These are phyloP conservation scores for Fusarium luffae DNA, from an alignment of 2,329 filamentous ascomycete species.

Conservation along the genomic window DNA sequence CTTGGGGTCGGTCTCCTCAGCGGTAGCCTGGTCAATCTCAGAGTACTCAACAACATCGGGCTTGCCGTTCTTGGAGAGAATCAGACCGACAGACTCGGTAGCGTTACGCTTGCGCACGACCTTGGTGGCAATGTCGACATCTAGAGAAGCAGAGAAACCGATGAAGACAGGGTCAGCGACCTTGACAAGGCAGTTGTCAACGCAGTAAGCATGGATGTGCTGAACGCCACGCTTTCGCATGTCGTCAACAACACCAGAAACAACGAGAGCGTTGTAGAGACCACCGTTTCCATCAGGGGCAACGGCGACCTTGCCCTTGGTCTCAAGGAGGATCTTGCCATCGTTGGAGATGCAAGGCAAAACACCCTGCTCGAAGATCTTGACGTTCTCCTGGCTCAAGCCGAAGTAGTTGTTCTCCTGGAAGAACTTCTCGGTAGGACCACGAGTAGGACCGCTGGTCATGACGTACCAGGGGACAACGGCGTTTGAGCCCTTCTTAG, in stretches of 20 bases:
- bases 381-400: conserved; percentile 83
- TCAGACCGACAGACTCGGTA: conserved; percentile 94
- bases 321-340: conserved; percentile 94
- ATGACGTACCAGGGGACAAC: conserved; percentile 98
- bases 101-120: conserved; percentile 99
- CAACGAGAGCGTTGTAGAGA: conserved; percentile 90
- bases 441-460: conserved; percentile 94
- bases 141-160: conserved; percentile 87
- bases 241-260: conserved; percentile 82
- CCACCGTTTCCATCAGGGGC: conserved; percentile 98
- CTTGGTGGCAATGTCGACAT: conserved; percentile 97
- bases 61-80: conserved; percentile 93
- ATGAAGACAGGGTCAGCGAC: conserved; percentile 98
- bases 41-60: conserved; percentile 99
- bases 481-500: conserved; percentile 68
- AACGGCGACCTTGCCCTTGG: conserved; percentile 89
- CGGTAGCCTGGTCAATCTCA: conserved; percentile 90
- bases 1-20: conserved; percentile 86
- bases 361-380: conserved; percentile 96
- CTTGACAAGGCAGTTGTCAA: conserved; percentile 99
- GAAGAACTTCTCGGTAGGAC: conserved; percentile 94
- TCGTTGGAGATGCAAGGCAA: conserved; percentile 97
- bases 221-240: conserved; percentile 90
- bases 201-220: conserved; percentile 97
- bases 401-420: conserved; percentile 91